Evolutionary conservation across 495 filamentous ascomycete species (phyloP).

Genomic region (Jackrogersella multiformis): DNA sequence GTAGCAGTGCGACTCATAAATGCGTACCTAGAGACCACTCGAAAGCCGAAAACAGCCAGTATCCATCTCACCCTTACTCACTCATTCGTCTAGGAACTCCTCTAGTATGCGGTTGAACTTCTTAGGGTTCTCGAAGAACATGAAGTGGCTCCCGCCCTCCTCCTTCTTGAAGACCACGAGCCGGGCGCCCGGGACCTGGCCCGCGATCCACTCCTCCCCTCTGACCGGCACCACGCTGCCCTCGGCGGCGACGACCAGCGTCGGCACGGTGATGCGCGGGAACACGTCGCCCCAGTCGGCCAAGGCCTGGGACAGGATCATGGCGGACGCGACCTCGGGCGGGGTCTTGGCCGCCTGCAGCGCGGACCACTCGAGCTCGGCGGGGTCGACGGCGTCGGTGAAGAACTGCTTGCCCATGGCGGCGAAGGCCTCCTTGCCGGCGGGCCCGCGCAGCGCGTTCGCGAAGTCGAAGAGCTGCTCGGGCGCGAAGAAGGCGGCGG

Average conservation of each 20-base stretch:
- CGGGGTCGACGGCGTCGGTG: conserved; percentile 8
- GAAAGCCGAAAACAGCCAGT: too few relatives aligned
- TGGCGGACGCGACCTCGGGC: conserved; percentile 9
- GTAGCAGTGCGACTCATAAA: background rate
- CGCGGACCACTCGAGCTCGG: conserved; percentile 28
- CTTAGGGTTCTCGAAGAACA: conserved; percentile 41
- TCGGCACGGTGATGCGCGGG: conserved; percentile 32
- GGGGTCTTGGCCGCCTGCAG: conserved; percentile 17
- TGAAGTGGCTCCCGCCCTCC: conserved; percentile 33
- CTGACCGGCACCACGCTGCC: conserved; percentile 6
- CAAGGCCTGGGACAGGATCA: conserved; percentile 21
- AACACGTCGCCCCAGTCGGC: conserved; percentile 33
- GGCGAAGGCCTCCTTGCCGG: conserved; percentile 1
- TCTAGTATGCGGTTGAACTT: conserved; percentile 41
- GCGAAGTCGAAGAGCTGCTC: conserved; percentile 9
- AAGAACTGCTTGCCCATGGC: conserved; percentile 18
- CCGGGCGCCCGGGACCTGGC: conserved; percentile 19
- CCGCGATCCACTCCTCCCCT: conserved; percentile 19
- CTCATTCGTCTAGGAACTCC: conserved; percentile 26
- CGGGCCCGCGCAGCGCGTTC: conserved; percentile 11
- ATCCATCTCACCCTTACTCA: background rate
- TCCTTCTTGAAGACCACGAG: conserved; percentile 32
- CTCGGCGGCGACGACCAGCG: conserved; percentile 19
- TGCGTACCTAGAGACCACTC: too few relatives aligned
- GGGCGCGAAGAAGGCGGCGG: conserved; percentile 7